A percentile compares a stretch with the other conserved stretches of the same genome.
Conservation (phyloP, 805 yeast genomes). For the Saccharomycopsis guyanensis region DNA sequence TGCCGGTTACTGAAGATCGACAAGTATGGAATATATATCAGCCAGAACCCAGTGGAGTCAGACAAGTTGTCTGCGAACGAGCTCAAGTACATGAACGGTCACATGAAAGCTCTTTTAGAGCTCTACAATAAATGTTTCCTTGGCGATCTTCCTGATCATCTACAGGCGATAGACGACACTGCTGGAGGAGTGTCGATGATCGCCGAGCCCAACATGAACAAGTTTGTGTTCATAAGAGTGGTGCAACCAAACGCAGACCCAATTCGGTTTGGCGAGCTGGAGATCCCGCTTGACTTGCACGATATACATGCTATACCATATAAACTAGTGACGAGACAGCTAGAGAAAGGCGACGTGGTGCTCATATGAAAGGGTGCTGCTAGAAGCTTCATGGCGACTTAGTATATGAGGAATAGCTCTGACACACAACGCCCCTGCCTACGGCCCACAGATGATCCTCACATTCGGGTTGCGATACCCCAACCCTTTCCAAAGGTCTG, state of each 20-base stretch:
- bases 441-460: neutral
- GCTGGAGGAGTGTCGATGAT: slow-evolving; percentile 68
- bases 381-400: too few species aligned
- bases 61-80: slow-evolving; percentile 52
- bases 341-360: slow-evolving; percentile 17
- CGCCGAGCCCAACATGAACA: slow-evolving; percentile 65
- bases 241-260: slow-evolving; percentile 11
- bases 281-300: slow-evolving; percentile 18
- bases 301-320: slow-evolving; percentile 21
- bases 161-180: slow-evolving; percentile 71
- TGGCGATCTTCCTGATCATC: slow-evolving; percentile 53
- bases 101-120: slow-evolving; percentile 53
- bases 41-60: slow-evolving; percentile 25
- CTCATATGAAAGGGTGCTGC: too few species aligned
- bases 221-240: slow-evolving; percentile 59
- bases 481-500: slow-evolving; percentile 65
- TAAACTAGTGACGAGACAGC: slow-evolving; percentile 16
- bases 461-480: slow-evolving; percentile 19
- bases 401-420: too few species aligned
- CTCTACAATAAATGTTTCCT: slow-evolving; percentile 65
- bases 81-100: slow-evolving; percentile 56
- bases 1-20: slow-evolving; percentile 73
- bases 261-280: slow-evolving; percentile 19
- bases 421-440: too few species aligned
- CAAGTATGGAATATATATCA: slow-evolving; percentile 52